A percentile compares a stretch with the other conserved stretches of the same genome.
Evolutionary conservation across 768 basidiomycete genomes (phyloP).

Genomic region (Serendipita sp.): DNA sequence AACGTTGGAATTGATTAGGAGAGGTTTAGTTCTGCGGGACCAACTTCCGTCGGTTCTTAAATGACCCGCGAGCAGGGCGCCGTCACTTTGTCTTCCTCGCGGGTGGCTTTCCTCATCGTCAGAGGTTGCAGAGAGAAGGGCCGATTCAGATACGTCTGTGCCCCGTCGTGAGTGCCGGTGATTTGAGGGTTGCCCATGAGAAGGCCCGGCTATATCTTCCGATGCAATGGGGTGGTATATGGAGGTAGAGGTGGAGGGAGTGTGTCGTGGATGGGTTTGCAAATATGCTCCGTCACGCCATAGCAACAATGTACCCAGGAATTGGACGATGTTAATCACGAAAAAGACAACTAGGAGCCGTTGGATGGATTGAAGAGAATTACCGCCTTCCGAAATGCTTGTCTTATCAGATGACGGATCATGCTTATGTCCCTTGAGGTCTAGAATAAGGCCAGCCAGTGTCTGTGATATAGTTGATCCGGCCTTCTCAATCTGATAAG

Average conservation of each 20-base stretch:
- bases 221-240: background rate
- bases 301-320: slow-evolving; percentile 33
- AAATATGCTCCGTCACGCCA: slow-evolving; percentile 15
- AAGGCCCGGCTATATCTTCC: slow-evolving; percentile 1
- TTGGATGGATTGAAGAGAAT: slow-evolving; percentile 26
- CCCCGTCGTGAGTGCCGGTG: background rate
- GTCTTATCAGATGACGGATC: slow-evolving; percentile 10
- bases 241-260: background rate
- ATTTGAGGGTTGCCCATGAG: background rate
- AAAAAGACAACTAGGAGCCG: slow-evolving; percentile 41
- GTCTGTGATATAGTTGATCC: slow-evolving; percentile 61
- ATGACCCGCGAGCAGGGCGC: slow-evolving; percentile 9
- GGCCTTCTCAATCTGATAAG: slow-evolving; percentile 48
- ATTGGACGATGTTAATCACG: slow-evolving; percentile 34
- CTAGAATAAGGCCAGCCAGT: slow-evolving; percentile 50
- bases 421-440: slow-evolving; percentile 23
- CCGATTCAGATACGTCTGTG: background rate
- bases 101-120: background rate
- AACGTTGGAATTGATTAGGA: background rate
- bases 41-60: slow-evolving; percentile 2
- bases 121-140: background rate
- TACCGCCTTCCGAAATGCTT: background rate
- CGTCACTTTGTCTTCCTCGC: slow-evolving; percentile 8
- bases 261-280: background rate
- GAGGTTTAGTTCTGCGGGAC: slow-evolving; percentile 2